These are phyloP conservation scores for Phylloporus sp. DNA, from an alignment of 1,284 basidiomycete species.

Conservation along the genomic window DNA sequence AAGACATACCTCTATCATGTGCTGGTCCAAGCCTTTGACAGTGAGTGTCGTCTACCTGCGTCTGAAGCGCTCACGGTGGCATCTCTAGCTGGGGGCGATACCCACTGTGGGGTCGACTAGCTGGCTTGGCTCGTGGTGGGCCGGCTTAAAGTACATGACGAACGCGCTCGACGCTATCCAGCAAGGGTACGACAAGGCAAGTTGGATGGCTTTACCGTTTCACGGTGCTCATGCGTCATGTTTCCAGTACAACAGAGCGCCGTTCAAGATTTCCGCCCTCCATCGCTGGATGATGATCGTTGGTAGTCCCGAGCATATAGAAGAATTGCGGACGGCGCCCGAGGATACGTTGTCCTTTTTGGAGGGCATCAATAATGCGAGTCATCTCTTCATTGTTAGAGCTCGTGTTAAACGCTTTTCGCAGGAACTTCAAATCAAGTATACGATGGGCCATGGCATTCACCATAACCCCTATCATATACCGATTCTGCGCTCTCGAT, in stretches of 20 bases:
- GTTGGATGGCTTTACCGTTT: not conserved
- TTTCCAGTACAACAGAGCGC: conserved; percentile 45
- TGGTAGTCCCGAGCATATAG: conserved; percentile 44
- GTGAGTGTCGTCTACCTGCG: no score
- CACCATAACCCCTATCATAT: conserved; percentile 40
- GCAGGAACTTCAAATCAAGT: conserved; percentile 1
- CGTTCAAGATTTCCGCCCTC: conserved; percentile 52
- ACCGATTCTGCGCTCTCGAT: conserved; percentile 32
- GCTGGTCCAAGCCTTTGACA: no score
- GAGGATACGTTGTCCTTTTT: conserved; percentile 39
- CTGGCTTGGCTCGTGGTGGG: conserved; percentile 32
- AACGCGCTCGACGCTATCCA: conserved; percentile 24
- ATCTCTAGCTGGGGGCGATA: conserved; percentile 15
- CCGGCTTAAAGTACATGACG: conserved; percentile 15
- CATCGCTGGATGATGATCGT: conserved; percentile 52
- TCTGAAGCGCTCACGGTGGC: no score
- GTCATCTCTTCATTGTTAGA: not conserved
- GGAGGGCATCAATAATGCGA: not conserved
- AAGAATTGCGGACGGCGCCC: conserved; percentile 50
- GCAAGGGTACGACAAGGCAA: conserved; percentile 35
- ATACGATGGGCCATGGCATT: conserved; percentile 33
- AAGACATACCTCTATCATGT: conserved; percentile 73
- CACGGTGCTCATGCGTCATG: not conserved
- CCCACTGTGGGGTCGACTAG: conserved; percentile 34
- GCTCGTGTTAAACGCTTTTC: not conserved